Base-by-base conservation (phyloP, 768 basidiomycete genomes). In the Rhodotorula toruloides region DNA sequence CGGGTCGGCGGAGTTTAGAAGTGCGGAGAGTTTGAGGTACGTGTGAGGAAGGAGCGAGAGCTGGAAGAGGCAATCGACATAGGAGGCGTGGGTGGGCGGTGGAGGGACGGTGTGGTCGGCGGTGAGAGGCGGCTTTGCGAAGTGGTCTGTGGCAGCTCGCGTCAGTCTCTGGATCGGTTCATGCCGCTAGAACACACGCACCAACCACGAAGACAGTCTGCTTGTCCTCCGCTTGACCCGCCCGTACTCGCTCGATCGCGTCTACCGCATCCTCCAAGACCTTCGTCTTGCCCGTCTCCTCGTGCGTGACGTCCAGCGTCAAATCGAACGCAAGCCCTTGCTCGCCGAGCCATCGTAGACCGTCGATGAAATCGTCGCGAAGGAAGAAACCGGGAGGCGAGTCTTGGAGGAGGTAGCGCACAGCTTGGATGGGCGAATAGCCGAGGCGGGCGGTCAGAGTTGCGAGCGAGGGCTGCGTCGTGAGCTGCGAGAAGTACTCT, bases 361-460 rank as follows among this genome's bases (percentile, higher is more conserved):
- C 65, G 22, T 56, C 61, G 39, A 71, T 34, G 50, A 71, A 71
- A 1, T 16, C 11, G 2, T 48, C 54, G 2, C 10, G 16, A n/a
- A 48, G 43, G 58, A 63, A 67, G 59, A 71, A 71, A 0, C 70
- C 65, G 6, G 37, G n/a, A 2, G 65, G 65, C 12, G 58, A 56
- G 43, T 59, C 58, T 27, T 71, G 65, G 6, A 71, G 55, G 49
- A 71, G 70, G 61, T 67, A 71, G 29, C 70, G 70, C 39, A 57
- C 39, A 4, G 61, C 50, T 32, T 40, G 43, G 65, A 71, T 61
- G 7, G 68, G 63, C 3, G 49, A 9, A 29, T 60, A 50, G 29
- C 59, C 58, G 37, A 63, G 69, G 17, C 22, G 37, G 29, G 50
- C 25, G n/a, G 43, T 31, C 39, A 66, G 58, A 7, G 47, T 12